Percentiles rank a stretch among this genome's conserved stretches.
Evolutionary conservation across 805 yeast species (phyloP).

Genomic region (Myxozyma mucilagina): DNA sequence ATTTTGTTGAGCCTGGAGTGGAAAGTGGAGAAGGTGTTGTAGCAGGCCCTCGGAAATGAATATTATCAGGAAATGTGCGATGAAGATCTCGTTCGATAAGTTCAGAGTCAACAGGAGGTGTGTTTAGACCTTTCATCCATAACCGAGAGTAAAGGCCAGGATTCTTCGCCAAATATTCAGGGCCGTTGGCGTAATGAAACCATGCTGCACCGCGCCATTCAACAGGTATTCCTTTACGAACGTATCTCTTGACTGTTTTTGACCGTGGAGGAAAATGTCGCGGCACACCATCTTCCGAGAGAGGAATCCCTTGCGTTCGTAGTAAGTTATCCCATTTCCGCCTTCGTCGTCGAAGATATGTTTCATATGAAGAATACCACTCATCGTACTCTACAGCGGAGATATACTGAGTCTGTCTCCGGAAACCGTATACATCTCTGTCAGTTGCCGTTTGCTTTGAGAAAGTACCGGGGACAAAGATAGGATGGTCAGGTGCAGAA

Average conservation of each 20-base stretch:
- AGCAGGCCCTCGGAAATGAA: slow-evolving; percentile 56
- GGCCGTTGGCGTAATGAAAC: slow-evolving; percentile 91
- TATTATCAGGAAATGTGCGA: slow-evolving; percentile 93
- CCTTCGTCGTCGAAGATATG: slow-evolving; percentile 63
- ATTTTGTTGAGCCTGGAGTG: slow-evolving; percentile 5
- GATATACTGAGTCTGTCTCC: slow-evolving; percentile 59
- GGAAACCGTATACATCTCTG: slow-evolving; percentile 85
- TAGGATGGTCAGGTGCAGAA: too few species aligned
- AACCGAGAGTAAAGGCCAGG: slow-evolving; percentile 72
- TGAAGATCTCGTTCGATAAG: slow-evolving; percentile 91
- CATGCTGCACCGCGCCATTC: slow-evolving; percentile 98
- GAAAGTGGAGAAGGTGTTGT: background rate
- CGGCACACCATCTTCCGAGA: slow-evolving; percentile 51
- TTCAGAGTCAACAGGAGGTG: slow-evolving; percentile 76
- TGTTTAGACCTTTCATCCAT: slow-evolving; percentile 55
- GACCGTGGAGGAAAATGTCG: slow-evolving; percentile 73
- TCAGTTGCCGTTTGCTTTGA: slow-evolving; percentile 25
- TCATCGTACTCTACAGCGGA: slow-evolving; percentile 58
- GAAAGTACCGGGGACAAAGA: too few species aligned
- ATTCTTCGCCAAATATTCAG: slow-evolving; percentile 53
- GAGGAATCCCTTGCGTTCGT: slow-evolving; percentile 62
- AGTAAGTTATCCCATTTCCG: slow-evolving; percentile 73
- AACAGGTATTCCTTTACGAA: slow-evolving; percentile 91
- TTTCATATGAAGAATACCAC: slow-evolving; percentile 75
- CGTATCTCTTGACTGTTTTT: slow-evolving; percentile 74